phyloP scores from a whole-genome alignment of 306 rosid species.

The Ormosia emarginata region DNA sequence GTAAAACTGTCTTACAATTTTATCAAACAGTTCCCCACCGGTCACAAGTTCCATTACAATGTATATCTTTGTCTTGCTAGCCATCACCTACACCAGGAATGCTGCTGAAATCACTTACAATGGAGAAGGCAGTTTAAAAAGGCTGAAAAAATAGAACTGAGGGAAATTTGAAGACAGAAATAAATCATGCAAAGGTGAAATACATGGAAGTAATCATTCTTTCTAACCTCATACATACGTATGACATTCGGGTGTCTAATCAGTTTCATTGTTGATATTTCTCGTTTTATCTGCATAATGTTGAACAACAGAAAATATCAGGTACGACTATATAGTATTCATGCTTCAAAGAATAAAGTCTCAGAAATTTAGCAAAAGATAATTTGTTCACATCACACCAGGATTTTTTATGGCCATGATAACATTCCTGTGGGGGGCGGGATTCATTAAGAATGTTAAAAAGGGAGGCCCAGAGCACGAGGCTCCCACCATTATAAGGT shows the following conservation, averaged over 20 bases:
- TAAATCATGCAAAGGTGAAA: background rate
- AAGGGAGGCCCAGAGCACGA: too few species aligned
- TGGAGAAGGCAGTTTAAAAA: background rate
- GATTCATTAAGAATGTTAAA: too few species aligned
- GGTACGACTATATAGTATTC: background rate
- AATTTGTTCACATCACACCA: too few species aligned
- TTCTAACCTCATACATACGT: constrained; percentile 66
- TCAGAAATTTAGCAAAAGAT: background rate
- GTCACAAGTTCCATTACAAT: constrained; percentile 67
- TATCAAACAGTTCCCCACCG: constrained; percentile 69
- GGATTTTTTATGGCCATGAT: too few species aligned
- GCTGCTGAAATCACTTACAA: constrained; percentile 21
- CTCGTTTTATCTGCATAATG: constrained; percentile 62
- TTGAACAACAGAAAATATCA: background rate
- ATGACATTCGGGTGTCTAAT: constrained; percentile 75
- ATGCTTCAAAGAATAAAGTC: background rate
- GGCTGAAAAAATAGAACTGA: background rate
- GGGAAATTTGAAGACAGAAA: background rate
- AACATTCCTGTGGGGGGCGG: too few species aligned
- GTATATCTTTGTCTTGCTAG: constrained; percentile 80
- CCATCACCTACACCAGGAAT: constrained; percentile 63
- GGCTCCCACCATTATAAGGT: too few species aligned
- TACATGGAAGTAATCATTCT: background rate
- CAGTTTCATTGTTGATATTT: constrained; percentile 70
- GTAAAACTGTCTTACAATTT: constrained; percentile 55